A percentile compares a stretch with the other conserved stretches of the same genome.
These are phyloP conservation scores for Huntiella savannae DNA, from an alignment of 2,329 filamentous ascomycete species.

Conservation along the genomic window DNA sequence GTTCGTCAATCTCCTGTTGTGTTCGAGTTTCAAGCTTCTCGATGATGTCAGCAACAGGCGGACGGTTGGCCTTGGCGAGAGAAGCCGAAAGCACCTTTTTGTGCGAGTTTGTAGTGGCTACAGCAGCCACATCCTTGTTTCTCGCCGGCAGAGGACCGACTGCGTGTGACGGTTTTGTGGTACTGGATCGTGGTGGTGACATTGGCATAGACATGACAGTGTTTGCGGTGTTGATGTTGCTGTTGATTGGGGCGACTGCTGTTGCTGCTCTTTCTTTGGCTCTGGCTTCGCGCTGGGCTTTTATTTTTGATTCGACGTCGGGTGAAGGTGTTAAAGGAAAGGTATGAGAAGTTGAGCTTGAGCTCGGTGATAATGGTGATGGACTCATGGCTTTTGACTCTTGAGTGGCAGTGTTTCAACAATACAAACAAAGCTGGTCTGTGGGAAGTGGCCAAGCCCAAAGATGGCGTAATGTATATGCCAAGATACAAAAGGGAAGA, in stretches of 20 bases:
- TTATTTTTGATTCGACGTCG: neutral
- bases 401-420: neutral
- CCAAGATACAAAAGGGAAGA: too few relatives aligned
- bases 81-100: constrained; percentile 9
- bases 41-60: constrained; percentile 6
- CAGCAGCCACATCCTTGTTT: too few relatives aligned
- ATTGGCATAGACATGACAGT: neutral
- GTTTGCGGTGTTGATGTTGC: neutral
- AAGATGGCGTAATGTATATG: too few relatives aligned
- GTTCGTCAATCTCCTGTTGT: constrained; percentile 10
- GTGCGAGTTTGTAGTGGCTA: neutral
- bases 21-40: constrained; percentile 8
- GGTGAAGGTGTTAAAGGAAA: constrained; percentile 10
- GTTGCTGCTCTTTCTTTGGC: neutral
- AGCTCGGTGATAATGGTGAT: neutral
- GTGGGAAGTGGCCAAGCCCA: too few relatives aligned
- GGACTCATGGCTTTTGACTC: neutral
- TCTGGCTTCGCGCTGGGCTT: neutral
- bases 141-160: neutral
- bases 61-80: constrained; percentile 6
- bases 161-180: neutral
- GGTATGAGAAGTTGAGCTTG: constrained; percentile 1
- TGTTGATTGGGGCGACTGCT: neutral
- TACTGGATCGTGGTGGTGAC: neutral
- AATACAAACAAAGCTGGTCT: neutral